Conservation (phyloP, 176 grass and related monocot species). For the Phyllostachys edulis region DNA sequence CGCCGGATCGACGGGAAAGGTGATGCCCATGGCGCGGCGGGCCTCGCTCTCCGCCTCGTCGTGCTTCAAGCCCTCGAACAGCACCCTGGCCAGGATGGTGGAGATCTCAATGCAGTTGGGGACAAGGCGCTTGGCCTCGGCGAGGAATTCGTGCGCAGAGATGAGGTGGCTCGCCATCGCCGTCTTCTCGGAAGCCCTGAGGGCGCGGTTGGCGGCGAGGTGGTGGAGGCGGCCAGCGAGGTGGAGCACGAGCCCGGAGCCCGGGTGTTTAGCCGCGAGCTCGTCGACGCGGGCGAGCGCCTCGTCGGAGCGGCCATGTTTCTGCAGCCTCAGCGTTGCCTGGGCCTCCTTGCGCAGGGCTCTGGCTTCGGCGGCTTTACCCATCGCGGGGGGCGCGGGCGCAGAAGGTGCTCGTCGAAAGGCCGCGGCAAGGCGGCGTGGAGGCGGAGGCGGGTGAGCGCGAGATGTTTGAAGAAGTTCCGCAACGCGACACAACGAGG, state of each 20-base stretch:
- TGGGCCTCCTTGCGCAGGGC: neutral
- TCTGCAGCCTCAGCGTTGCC: neutral
- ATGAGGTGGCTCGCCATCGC: neutral
- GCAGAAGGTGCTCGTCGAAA: neutral
- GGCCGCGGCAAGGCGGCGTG: neutral
- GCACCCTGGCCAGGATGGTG: neutral
- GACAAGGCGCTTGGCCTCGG: neutral
- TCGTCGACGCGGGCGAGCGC: neutral
- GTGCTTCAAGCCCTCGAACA: neutral
- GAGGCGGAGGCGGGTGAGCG: neutral
- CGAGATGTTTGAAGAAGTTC: neutral
- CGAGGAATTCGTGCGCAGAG: neutral
- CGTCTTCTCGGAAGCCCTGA: neutral
- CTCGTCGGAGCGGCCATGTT: neutral
- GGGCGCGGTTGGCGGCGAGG: neutral
- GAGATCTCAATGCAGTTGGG: neutral
- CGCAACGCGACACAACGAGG: neutral
- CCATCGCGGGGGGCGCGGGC: neutral
- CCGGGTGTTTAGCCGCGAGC: neutral
- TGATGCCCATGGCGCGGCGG: neutral
- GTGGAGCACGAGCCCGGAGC: neutral
- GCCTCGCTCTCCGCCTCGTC: neutral
- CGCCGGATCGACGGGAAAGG: neutral
- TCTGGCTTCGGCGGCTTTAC: too few relatives aligned
- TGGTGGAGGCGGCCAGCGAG: neutral